Evolutionary conservation across 345 rosid species (phyloP).

Genomic region (Brassica cretica): DNA sequence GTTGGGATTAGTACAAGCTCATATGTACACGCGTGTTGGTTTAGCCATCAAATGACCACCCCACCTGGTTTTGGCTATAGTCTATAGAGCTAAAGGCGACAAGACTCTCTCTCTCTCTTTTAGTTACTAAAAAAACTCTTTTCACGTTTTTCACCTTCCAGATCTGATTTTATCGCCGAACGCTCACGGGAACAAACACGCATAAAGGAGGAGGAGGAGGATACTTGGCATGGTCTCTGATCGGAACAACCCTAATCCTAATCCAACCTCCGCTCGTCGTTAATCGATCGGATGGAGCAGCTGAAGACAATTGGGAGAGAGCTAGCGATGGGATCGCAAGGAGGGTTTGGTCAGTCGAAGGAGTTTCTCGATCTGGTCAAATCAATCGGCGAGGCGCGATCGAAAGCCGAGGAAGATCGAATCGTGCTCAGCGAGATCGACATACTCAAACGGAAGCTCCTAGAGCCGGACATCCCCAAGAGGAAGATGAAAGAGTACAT

Average conservation of each 20-base stretch:
- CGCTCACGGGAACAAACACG: not conserved
- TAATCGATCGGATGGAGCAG: constrained; percentile 64
- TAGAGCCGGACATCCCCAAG: constrained; percentile 88
- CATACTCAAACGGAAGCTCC: constrained; percentile 76
- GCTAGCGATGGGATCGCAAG: constrained; percentile 99
- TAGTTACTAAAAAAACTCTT: constrained; percentile 11
- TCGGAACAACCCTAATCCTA: not conserved
- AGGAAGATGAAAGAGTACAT: constrained; percentile 97
- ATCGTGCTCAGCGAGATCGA: constrained; percentile 90
- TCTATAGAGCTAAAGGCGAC: not conserved
- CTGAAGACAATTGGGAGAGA: constrained; percentile 94
- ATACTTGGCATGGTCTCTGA: constrained; percentile 22
- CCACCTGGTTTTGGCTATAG: constrained; percentile 23
- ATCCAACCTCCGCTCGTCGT: not conserved
- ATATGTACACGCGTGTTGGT: not conserved
- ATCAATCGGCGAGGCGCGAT: constrained; percentile 99
- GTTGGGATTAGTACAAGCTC: not conserved
- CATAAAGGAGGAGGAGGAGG: not conserved
- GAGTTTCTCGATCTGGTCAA: constrained; percentile 96
- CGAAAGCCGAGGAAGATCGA: constrained; percentile 97
- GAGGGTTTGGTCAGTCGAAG: constrained; percentile 91
- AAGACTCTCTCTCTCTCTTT: not conserved
- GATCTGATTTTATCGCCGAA: constrained; percentile 34
- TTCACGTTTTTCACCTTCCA: constrained; percentile 32
- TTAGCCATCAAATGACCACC: constrained; percentile 23